Evolutionary conservation across 2,329 filamentous ascomycete genomes (phyloP), one percentile per base, ranked within the genome.

Genomic region (Monilinia fructicola): DNA sequence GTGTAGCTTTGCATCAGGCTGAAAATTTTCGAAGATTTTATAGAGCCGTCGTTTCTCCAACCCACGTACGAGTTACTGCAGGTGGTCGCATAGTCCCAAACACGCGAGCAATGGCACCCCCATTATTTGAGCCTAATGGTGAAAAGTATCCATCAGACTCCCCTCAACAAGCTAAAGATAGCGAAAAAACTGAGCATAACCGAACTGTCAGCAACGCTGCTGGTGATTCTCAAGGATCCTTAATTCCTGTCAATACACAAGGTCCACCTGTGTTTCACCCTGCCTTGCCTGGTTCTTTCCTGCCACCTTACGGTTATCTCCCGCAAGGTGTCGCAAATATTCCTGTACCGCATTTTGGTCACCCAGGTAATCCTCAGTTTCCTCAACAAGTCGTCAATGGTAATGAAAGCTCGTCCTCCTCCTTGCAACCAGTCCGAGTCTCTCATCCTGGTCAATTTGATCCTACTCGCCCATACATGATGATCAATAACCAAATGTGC

Each of bases 21-120:
- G 85, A 89, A 74, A 87, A 87, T n/a, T 90, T 90, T 71, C 84
- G 87, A 74, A 81, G 83, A 63, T 90, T 90, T 74, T 89, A 87
- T 78, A 86, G 87, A 74, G 86, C 87, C 14, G 87, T 89, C n/a
- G 82, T 85, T 5, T 90, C 87, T 44, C 87, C 87, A 10, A 87
- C 85, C 18, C 86, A 89, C 75, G 83, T 89, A 69, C 84, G 87
- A 21, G 87, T 90, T 60, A 90, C 87, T 26, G 87, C 87, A 67
- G 86, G 87, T 67, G 87, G 87, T 53, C 82, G 86, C 48, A 89
- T 90, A 71, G 87, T 90, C 1, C 87, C 86, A 59, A 89, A 89
- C 72, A 87, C 82, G 44, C 81, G 86, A 54, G 81, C 69, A 55
- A 60, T 68, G 42, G 72, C 68, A 28, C 70, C 72, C 4, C 72